Conservation (phyloP, 495 filamentous ascomycete genomes). For the Penicillium antarcticum region DNA sequence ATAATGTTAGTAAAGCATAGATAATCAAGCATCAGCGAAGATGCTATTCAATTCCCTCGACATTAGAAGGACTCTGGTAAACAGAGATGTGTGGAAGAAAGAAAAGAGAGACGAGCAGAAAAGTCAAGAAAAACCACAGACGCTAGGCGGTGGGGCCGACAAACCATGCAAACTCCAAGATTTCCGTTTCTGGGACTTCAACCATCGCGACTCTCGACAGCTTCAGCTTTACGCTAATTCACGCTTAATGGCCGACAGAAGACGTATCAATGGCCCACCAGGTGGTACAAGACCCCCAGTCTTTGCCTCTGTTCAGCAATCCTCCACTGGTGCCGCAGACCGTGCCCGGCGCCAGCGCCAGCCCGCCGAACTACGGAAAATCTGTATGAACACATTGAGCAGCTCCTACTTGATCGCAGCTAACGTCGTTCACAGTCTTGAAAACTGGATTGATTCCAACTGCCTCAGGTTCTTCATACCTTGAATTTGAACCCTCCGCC, state of each 20-base stretch:
- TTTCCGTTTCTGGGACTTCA: constrained; percentile 33
- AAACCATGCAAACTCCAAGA: constrained; percentile 47
- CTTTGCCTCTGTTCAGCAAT: constrained; percentile 50
- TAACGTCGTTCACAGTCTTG: constrained; percentile 56
- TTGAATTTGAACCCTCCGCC: constrained; percentile 71
- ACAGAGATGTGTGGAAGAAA: constrained; percentile 27
- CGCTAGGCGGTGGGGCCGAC: constrained; percentile 20
- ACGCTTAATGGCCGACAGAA: constrained; percentile 71
- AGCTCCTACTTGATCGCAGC: not conserved
- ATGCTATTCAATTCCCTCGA: constrained; percentile 7
- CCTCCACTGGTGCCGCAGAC: constrained; percentile 31
- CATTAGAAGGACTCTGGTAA: constrained; percentile 21
- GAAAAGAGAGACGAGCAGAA: constrained; percentile 26
- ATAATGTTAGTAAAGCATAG: constrained; percentile 14
- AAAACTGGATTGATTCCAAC: constrained; percentile 91
- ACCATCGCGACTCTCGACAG: constrained; percentile 9
- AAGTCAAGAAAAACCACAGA: constrained; percentile 17
- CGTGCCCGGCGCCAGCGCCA: constrained; percentile 51
- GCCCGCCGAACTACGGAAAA: constrained; percentile 69
- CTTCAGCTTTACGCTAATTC: constrained; percentile 9
- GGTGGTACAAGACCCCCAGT: constrained; percentile 74
- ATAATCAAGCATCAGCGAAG: not conserved
- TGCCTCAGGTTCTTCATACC: constrained; percentile 89
- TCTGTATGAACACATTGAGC: constrained; percentile 58
- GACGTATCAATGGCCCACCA: constrained; percentile 84